These are phyloP conservation scores for Penicillium malachiteum DNA, from an alignment of 495 filamentous ascomycete genomes.

Conservation along the genomic window DNA sequence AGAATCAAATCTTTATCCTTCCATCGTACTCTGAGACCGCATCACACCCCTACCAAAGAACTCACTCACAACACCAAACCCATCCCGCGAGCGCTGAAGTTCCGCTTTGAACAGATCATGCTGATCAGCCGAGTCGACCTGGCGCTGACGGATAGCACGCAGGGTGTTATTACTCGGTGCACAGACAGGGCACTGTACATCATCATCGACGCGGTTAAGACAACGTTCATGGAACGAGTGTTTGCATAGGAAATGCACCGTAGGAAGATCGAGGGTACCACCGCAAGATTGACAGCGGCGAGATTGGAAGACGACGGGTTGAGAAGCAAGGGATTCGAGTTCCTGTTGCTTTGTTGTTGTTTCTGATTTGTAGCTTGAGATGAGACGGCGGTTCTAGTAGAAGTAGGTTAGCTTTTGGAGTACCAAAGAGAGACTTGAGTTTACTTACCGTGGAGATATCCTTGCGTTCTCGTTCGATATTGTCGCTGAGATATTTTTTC, in stretches of 20 bases:
- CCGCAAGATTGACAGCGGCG: conserved; percentile 82
- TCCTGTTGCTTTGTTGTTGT: conserved; percentile 77
- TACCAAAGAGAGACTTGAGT: background rate
- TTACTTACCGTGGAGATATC: conserved; percentile 68
- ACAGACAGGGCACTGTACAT: conserved; percentile 82
- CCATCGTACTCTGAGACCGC: conserved; percentile 48
- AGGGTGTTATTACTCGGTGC: conserved; percentile 81
- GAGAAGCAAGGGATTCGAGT: conserved; percentile 68
- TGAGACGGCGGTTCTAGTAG: conserved; percentile 71
- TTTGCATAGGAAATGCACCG: conserved; percentile 93
- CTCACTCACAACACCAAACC: conserved; percentile 84
- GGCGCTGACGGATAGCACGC: conserved; percentile 76
- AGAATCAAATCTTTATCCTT: conserved; percentile 10
- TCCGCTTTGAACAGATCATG: conserved; percentile 89
- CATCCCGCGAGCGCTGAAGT: conserved; percentile 74
- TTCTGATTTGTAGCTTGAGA: conserved; percentile 80
- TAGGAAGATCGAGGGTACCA: conserved; percentile 73
- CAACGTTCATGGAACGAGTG: conserved; percentile 94
- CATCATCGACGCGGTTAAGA: conserved; percentile 63
- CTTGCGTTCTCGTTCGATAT: conserved; percentile 81
- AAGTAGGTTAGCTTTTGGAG: background rate
- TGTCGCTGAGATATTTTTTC: conserved; percentile 84
- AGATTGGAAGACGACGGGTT: conserved; percentile 86
- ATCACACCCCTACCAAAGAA: conserved; percentile 96
- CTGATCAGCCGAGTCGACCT: conserved; percentile 82